Evolutionary conservation across 257 asterid species (phyloP), one percentile per base, ranked within the genome.

Genomic region (Lycium ferocissimum): DNA sequence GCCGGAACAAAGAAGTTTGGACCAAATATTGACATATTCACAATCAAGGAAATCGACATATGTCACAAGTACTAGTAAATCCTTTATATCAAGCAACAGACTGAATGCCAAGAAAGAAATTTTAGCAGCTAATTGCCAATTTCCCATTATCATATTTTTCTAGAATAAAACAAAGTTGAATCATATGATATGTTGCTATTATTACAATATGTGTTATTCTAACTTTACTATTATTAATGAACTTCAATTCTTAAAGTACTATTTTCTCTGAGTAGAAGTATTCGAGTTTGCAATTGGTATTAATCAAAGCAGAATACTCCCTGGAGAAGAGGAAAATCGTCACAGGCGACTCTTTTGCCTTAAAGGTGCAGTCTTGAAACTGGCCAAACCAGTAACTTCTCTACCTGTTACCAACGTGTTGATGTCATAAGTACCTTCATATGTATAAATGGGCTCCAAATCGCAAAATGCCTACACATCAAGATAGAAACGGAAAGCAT

Each of bases 401-500:
- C 99, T 89, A 12, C 98, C 99, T 0, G 99, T 94, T 56, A 97
- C 95, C 66, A 97, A 86, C 5, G 99, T 94, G 91, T 97, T 97
- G 86, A 97, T 97, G 91, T 97, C 99, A n/a, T 94, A 97, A 0
- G 98, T 97, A 57, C 99, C 99, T 91, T 97, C 99, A 2, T 89
- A 97, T 0, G 99, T 97, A 88, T 92, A 95, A 59, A 97, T 94
- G 2, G 99, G 99, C 91, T 97, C 99, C 96, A 97, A 84, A 86
- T 97, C 99, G 45, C 98, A 95, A 86, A 97, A 97, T 5, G 99
- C 99, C 99, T 95, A n/a, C 4, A 76, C 22, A n/a, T 0, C n/a
- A 49, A 49, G 15, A 51, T 15, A 51, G 22, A 49, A 20, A 76
- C 7, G 54, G 9, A 35, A n/a, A 40, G 18, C 45, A 59, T 85